These are phyloP conservation scores for Globisporangium ultimum DNA, from an alignment of 352 stramenopile species.

Conservation along the genomic window DNA sequence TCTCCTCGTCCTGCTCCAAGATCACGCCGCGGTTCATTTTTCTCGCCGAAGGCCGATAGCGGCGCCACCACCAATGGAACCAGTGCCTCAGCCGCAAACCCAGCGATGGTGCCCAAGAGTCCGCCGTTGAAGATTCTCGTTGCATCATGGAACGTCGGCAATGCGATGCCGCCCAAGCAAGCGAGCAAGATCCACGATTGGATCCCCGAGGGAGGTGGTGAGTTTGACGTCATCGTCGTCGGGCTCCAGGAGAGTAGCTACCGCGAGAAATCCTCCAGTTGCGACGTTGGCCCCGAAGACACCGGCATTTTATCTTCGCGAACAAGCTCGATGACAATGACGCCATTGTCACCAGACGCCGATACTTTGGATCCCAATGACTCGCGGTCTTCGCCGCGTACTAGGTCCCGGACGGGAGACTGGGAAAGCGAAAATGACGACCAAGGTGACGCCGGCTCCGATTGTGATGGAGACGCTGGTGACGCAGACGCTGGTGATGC, in stretches of 20 bases:
- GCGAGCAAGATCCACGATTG: slow-evolving; percentile 48
- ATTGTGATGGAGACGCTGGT: slow-evolving; percentile 1
- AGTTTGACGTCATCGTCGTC: slow-evolving; percentile 83
- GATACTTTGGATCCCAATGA: too few species aligned
- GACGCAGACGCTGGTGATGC: slow-evolving; percentile 21
- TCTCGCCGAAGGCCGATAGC: background rate
- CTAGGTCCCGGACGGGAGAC: background rate
- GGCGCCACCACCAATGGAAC: background rate
- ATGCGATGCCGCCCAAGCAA: slow-evolving; percentile 71
- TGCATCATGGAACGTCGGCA: slow-evolving; percentile 84
- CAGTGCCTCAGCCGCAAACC: background rate
- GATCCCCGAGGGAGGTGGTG: slow-evolving; percentile 73
- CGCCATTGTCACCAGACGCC: background rate
- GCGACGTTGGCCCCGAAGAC: background rate
- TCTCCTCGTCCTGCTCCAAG: background rate
- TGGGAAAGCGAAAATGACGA: slow-evolving; percentile 25
- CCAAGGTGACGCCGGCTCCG: slow-evolving; percentile 2
- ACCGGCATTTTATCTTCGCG: too few species aligned
- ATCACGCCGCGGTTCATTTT: slow-evolving; percentile 7
- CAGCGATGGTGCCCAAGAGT: background rate
- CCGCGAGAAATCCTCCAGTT: slow-evolving; percentile 32
- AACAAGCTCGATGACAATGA: background rate
- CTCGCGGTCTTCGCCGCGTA: too few species aligned
- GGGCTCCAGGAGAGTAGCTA: slow-evolving; percentile 84
- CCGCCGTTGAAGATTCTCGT: slow-evolving; percentile 51